Conservation (phyloP, 1,284 basidiomycete species). For the Puccinia triticina region DNA sequence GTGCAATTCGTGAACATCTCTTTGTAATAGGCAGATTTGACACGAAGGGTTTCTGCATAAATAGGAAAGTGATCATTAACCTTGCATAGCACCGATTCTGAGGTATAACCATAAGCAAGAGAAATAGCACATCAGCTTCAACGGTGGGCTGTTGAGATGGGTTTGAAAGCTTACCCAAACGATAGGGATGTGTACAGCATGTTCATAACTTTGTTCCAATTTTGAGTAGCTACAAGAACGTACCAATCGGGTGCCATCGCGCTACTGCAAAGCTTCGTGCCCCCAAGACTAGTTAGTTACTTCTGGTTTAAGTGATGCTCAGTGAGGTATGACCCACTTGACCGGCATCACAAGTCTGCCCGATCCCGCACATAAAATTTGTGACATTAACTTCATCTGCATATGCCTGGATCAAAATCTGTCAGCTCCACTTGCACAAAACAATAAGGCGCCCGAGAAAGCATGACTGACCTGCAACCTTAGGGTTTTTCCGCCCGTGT, state of each 20-base stretch:
- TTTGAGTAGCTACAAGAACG: constrained; percentile 51
- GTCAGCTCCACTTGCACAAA: background rate
- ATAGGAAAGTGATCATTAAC: background rate
- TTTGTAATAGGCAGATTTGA: background rate
- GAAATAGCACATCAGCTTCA: background rate
- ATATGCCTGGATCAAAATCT: constrained; percentile 27
- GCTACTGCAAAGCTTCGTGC: constrained; percentile 38
- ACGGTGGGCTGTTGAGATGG: background rate
- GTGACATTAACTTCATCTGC: constrained; percentile 50
- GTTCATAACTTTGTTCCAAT: constrained; percentile 52
- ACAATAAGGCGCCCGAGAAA: background rate
- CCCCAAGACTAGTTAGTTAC: background rate
- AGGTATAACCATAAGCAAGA: background rate
- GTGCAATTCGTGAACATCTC: background rate
- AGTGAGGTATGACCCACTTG: constrained; percentile 20
- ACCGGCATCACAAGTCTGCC: constrained; percentile 49
- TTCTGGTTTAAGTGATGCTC: background rate
- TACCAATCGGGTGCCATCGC: constrained; percentile 52
- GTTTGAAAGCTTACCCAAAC: constrained; percentile 36
- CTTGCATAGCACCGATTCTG: constrained; percentile 48
- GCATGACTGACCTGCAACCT: constrained; percentile 2
- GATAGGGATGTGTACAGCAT: constrained; percentile 48
- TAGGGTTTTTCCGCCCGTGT: constrained; percentile 34
- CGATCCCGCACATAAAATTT: constrained; percentile 49
- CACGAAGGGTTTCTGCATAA: background rate